A percentile compares a stretch with the other conserved stretches of the same genome.
These are phyloP conservation scores for Ascobolus immersus DNA, from an alignment of 495 filamentous ascomycete genomes.

Conservation along the genomic window DNA sequence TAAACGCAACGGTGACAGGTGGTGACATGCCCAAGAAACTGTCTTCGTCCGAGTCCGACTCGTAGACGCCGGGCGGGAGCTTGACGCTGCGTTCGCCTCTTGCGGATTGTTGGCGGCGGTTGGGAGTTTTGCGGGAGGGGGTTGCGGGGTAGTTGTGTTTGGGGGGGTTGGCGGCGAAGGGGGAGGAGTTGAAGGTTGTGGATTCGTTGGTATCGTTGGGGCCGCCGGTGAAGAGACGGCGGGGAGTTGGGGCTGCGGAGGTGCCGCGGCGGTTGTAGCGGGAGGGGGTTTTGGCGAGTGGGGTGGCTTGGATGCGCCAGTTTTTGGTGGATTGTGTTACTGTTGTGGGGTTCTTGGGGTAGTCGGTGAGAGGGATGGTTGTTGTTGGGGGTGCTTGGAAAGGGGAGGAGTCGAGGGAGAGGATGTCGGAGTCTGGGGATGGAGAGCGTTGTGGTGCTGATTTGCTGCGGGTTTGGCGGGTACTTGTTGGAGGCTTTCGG, in stretches of 20 bases:
- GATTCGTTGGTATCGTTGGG: conserved; percentile 2
- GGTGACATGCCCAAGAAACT: conserved; percentile 31
- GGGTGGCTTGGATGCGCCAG: conserved; percentile 79
- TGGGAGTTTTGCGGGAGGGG: background rate
- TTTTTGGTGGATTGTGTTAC: too few relatives aligned
- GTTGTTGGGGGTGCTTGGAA: conserved; percentile 19
- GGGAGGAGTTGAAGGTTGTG: conserved; percentile 7
- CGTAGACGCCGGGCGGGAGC: background rate
- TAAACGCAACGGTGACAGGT: conserved; percentile 93
- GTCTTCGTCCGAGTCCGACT: background rate
- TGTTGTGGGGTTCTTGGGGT: conserved; percentile 22
- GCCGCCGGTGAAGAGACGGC: conserved; percentile 10
- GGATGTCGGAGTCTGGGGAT: conserved; percentile 18
- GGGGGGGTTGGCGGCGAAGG: background rate
- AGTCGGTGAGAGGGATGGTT: conserved; percentile 22
- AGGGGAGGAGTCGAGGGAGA: conserved; percentile 4
- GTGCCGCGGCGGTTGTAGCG: conserved; percentile 19
- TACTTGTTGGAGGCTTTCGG: background rate
- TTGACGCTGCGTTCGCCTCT: conserved; percentile 24
- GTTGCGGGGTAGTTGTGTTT: conserved; percentile 1
- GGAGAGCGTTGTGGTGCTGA: conserved; percentile 3
- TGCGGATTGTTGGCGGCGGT: conserved; percentile 2
- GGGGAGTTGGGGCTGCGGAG: conserved; percentile 2
- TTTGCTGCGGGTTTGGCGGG: background rate
- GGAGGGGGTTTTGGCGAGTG: conserved; percentile 25